These are phyloP conservation scores for Colletotrichum paranaense DNA, from an alignment of 2,329 filamentous ascomycete genomes.

Conservation along the genomic window DNA sequence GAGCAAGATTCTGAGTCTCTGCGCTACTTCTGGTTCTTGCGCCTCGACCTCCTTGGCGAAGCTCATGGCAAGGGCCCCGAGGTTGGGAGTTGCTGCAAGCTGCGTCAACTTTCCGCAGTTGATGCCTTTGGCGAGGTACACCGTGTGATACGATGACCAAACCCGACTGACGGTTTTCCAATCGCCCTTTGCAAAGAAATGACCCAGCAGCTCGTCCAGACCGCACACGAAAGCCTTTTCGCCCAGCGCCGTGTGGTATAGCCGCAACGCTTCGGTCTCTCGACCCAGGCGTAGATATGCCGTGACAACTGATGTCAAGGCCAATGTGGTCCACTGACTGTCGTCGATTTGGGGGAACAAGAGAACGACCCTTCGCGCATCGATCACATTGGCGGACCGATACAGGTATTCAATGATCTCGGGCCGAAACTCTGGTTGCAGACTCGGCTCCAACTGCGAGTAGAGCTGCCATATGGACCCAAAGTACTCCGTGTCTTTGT, in stretches of 20 bases:
- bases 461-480: slow-evolving; percentile 59
- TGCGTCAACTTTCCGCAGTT: slow-evolving; percentile 29
- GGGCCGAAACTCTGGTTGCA: slow-evolving; percentile 43
- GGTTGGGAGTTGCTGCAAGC: slow-evolving; percentile 41
- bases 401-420: slow-evolving; percentile 55
- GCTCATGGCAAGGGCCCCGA: slow-evolving; percentile 46
- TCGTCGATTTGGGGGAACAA: slow-evolving; percentile 53
- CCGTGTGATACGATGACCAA: slow-evolving; percentile 49
- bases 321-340: slow-evolving; percentile 52
- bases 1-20: slow-evolving; percentile 41
- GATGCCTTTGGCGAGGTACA: slow-evolving; percentile 24
- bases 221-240: slow-evolving; percentile 48
- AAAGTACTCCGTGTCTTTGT: slow-evolving; percentile 43
- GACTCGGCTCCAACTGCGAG: slow-evolving; percentile 46
- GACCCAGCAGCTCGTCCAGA: slow-evolving; percentile 56
- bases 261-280: slow-evolving; percentile 48
- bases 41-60: slow-evolving; percentile 39
- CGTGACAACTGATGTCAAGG: slow-evolving; percentile 53
- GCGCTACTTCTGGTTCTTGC: neutral
- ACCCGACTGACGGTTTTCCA: slow-evolving; percentile 51
- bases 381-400: slow-evolving; percentile 53
- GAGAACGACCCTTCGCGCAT: slow-evolving; percentile 57
- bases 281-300: slow-evolving; percentile 56
- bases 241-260: slow-evolving; percentile 53
- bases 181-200: slow-evolving; percentile 49